Evolutionary conservation across 2,329 filamentous ascomycete genomes (phyloP), one percentile per base, ranked within the genome.

Genomic region (Ophiocordyceps robertsii): DNA sequence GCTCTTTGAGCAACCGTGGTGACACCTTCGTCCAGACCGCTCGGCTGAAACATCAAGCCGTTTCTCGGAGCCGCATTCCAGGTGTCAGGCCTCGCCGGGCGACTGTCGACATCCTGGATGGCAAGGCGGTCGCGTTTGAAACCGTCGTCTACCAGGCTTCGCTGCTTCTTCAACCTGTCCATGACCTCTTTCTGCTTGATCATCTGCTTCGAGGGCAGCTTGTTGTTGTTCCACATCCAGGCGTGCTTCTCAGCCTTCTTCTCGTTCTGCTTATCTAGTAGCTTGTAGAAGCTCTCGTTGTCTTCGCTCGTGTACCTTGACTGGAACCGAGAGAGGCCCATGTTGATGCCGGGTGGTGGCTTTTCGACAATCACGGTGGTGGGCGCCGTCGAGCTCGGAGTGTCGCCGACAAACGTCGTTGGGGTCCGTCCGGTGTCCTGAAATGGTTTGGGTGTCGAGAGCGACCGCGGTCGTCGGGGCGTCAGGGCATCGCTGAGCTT

Each of bases 221-320:
- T 90, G 64, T 96, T 95, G 27, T 80, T 84, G 10, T 78, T 74
- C 79, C 88, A 94, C 38, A 96, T 69, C 84, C 90, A 95, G 1
- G 80, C 79, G 56, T 95, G 84, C 53, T 90, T 94, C 54, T 89
- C 82, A 1, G 84, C 81, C 40, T 73, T 77, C 59, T 88, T 90
- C 47, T 80, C 73, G 56, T 95, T 98, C 56, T 95, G 87, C 54
- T 81, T 84, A 64, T 98, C 92, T 27, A 96, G 68, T 2, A 98
- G 70, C 52, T 82, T 83, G 62, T 95, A 94, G 66, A 98, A 96
- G 52, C 85, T 93, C 58, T 95, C 92, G 56, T 96, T 96, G 59
- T 98, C 92, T 61, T 98, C 92, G 55, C 87, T 95, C 1, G 90
- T 98, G 64, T 95, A 96, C 51, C 85, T 90, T 3, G 84, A 75